Conservation (phyloP, 75 land plant genomes). For the Sequoiadendron giganteum region DNA sequence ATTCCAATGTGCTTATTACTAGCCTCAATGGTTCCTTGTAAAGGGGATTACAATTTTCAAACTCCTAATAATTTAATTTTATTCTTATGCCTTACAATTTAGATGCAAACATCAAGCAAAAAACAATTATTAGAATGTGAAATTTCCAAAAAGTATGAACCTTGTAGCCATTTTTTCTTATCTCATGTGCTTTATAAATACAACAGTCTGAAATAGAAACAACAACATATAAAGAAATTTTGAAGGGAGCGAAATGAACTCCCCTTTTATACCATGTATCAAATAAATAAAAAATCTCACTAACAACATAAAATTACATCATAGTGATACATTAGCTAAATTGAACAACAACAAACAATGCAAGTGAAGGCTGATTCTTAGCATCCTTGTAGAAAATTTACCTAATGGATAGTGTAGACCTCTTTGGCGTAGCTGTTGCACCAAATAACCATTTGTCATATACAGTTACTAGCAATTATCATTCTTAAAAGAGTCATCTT, state of each 20-base stretch:
- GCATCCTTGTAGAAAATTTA: too few species aligned
- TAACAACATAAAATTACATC: too few species aligned
- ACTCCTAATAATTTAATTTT: not conserved
- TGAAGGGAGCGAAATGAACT: not conserved
- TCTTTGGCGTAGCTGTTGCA: too few species aligned
- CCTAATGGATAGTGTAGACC: too few species aligned
- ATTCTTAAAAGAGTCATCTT: too few species aligned
- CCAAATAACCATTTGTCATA: too few species aligned
- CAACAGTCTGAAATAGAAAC: not conserved
- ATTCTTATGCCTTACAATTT: not conserved
- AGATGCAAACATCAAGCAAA: not conserved
- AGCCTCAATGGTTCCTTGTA: not conserved
- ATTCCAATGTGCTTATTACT: not conserved
- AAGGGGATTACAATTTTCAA: not conserved
- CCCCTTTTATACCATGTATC: not conserved
- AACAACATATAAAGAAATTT: not conserved
- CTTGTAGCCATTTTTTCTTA: not conserved
- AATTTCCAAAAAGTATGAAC: not conserved
- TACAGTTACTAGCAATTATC: too few species aligned
- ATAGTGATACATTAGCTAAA: too few species aligned
- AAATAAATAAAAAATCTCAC: not conserved
- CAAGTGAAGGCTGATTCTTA: too few species aligned
- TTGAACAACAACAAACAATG: too few species aligned
- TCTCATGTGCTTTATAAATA: not conserved
- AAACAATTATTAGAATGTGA: not conserved